phyloP scores from a whole-genome alignment of 176 grass and related monocot genomes.

The Bolboschoenus planiculmis region DNA sequence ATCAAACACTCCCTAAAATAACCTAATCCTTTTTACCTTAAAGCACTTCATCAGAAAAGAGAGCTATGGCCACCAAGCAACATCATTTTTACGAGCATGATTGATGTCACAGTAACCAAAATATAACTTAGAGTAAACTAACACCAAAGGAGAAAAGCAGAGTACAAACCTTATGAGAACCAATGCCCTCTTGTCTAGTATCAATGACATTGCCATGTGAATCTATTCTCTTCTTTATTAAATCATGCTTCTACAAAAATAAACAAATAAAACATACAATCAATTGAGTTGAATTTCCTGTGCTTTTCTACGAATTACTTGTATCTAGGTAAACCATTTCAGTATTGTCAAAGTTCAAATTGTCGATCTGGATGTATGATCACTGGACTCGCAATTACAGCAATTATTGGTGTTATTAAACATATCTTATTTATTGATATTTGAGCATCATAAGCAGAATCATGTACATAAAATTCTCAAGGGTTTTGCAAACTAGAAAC shows the following conservation, averaged over 20 bases:
- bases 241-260: slow-evolving; percentile 73
- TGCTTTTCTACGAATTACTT: neutral
- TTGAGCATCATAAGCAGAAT: neutral
- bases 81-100: neutral
- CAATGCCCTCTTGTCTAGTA: slow-evolving; percentile 79
- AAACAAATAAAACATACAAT: slow-evolving; percentile 12
- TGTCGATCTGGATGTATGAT: neutral
- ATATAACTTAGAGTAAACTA: neutral
- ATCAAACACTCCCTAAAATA: neutral
- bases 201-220: slow-evolving; percentile 75
- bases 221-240: slow-evolving; percentile 90
- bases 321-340: neutral
- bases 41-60: neutral
- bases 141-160: neutral
- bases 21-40: neutral
- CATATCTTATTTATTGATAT: neutral
- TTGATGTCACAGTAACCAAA: neutral
- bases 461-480: neutral
- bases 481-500: neutral
- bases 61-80: neutral
- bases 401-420: neutral
- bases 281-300: neutral
- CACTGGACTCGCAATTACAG: neutral
- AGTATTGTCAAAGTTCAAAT: neutral
- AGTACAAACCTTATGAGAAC: slow-evolving; percentile 68